Conservation (phyloP, 1,284 basidiomycete genomes). For the Moniliella sp. region DNA sequence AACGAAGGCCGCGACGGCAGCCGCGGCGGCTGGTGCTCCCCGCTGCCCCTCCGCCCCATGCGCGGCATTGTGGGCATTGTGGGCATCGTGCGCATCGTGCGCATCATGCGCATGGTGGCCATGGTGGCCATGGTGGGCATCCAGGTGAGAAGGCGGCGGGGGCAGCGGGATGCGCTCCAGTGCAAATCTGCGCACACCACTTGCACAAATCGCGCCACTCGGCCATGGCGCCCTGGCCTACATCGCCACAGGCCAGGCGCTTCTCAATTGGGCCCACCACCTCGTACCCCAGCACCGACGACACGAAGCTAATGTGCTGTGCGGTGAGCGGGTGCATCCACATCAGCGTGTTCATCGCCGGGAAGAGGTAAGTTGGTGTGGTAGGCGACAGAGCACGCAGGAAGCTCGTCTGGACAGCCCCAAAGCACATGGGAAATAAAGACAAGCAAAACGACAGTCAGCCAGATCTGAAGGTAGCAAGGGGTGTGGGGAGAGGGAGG, state of each 20-base stretch:
- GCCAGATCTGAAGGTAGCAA: neutral
- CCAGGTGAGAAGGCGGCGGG: too few species aligned
- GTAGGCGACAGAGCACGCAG: conserved; percentile 61
- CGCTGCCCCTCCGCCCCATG: too few species aligned
- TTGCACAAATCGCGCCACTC: conserved; percentile 20
- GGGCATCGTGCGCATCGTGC: too few species aligned
- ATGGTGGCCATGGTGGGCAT: too few species aligned
- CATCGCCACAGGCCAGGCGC: conserved; percentile 74
- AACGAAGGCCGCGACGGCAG: too few species aligned
- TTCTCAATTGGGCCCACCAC: conserved; percentile 70
- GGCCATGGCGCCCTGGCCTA: conserved; percentile 33
- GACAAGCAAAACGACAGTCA: neutral
- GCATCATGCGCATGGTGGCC: too few species aligned
- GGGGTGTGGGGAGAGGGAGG: neutral
- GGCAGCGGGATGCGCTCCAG: too few species aligned
- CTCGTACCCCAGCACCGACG: conserved; percentile 53
- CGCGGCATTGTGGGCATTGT: too few species aligned
- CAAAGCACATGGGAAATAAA: conserved; percentile 1
- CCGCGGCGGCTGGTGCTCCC: too few species aligned
- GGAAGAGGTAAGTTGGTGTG: conserved; percentile 69
- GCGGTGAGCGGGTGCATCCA: conserved; percentile 78
- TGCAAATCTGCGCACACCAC: conserved; percentile 7
- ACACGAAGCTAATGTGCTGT: conserved; percentile 51
- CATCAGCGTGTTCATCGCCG: conserved; percentile 97
- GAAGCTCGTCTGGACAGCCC: conserved; percentile 50